These are phyloP conservation scores for Golubevia pallescens DNA, from an alignment of 1,284 basidiomycete genomes.

Conservation along the genomic window DNA sequence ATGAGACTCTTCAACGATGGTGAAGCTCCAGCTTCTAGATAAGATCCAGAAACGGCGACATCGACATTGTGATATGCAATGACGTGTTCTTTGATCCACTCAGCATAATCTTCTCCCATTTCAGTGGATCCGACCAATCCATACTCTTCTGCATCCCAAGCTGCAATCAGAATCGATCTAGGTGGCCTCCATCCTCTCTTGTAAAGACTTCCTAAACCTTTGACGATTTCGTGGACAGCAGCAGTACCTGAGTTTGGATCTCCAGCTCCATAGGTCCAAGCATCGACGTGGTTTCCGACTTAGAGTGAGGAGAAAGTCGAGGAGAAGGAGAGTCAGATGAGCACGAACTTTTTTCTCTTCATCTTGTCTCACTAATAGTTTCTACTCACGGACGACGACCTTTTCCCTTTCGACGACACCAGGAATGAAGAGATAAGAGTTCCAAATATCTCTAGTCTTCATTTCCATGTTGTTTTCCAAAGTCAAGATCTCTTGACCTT, in stretches of 20 bases:
- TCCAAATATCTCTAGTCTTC: slow-evolving; percentile 68
- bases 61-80: slow-evolving; percentile 87
- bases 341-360: slow-evolving; percentile 64
- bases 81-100: slow-evolving; percentile 72
- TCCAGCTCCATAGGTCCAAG: slow-evolving; percentile 68
- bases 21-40: slow-evolving; percentile 70
- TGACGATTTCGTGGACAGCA: slow-evolving; percentile 80
- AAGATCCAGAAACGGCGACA: slow-evolving; percentile 75
- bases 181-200: slow-evolving; percentile 79
- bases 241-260: slow-evolving; percentile 89
- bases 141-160: slow-evolving; percentile 94
- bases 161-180: slow-evolving; percentile 83
- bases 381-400: slow-evolving; percentile 77
- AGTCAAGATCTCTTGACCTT: slow-evolving; percentile 17
- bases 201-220: slow-evolving; percentile 78
- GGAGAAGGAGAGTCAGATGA: slow-evolving; percentile 67
- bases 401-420: slow-evolving; percentile 83
- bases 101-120: slow-evolving; percentile 85
- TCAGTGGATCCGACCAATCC: slow-evolving; percentile 86
- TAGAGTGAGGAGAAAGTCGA: slow-evolving; percentile 67
- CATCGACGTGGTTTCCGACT: slow-evolving; percentile 22
- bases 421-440: slow-evolving; percentile 86
- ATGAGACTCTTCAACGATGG: slow-evolving; percentile 82
- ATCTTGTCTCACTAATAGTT: slow-evolving; percentile 17
- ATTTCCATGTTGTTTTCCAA: slow-evolving; percentile 38